Base-by-base conservation (phyloP, 768 basidiomycete species). In the Cyathus striatus region DNA sequence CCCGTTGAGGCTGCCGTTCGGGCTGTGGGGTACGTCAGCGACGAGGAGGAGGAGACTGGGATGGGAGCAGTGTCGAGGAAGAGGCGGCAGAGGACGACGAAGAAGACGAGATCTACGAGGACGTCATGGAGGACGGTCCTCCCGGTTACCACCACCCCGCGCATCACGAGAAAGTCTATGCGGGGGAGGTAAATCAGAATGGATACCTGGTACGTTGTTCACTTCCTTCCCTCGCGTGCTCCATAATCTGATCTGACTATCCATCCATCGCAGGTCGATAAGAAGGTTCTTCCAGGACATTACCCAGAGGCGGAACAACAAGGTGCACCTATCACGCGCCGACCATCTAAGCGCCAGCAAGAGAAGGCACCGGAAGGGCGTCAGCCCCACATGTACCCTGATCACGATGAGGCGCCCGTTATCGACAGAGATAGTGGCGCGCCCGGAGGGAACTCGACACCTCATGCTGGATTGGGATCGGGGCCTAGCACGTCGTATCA, bases 1-100 rank as follows among this genome's bases (percentile, higher is more conserved):
- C 92, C 92, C 0, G 86, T 98, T 21, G 89, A 86, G 24, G 90
- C 90, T 12, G 95, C 93, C 20, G 96, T 99, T 14, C 70, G 93
- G 40, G 76, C 83, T 2, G 93, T 77, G 1, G 95, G 95, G 25
- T 98, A 93, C 64, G 66, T 76, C n/a, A 85, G 83, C 45, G 92
- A 90, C 40, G 90, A 90, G 3, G 78, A 78, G 10, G 70, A 33
- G 60, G 53, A 27, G 57, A 51, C 46, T 62, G 47, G 21, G 61
- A 58, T 16, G 56, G 59, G 27, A 63, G 53, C 45, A 57, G 60
- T 32, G 55, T 56, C 9, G 64, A 73, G 25, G 75, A 70, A 42
- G 74, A 69, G n/a, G 62, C 39, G 17, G 55, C 63, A 41, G 57
- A 46, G 1, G 46, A 55, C 30, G 55, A 57, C 3, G 67, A 65